These are phyloP conservation scores for Escallonia herrerae DNA, from an alignment of 129 eudicot species.

Conservation along the genomic window DNA sequence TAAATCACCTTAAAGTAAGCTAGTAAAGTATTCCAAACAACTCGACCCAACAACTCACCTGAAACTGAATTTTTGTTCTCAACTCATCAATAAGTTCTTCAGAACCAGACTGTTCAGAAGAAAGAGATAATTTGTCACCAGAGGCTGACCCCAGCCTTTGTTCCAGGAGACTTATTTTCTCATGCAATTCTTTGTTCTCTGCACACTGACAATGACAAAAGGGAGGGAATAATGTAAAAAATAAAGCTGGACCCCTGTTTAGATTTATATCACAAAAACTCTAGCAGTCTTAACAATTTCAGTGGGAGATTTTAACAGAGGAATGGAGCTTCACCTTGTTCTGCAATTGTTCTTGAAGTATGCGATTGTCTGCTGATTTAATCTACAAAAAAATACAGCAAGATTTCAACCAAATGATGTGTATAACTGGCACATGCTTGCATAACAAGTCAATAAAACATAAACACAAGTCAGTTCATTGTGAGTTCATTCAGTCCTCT, in stretches of 20 bases:
- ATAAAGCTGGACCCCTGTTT: too few species aligned
- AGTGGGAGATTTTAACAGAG: too few species aligned
- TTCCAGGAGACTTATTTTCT: constrained; percentile 60
- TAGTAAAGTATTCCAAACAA: too few species aligned
- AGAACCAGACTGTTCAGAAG: constrained; percentile 33
- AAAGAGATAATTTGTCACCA: constrained; percentile 25
- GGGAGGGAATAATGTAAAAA: not conserved
- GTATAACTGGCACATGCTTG: not conserved
- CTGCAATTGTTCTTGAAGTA: constrained; percentile 92
- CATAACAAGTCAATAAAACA: not conserved
- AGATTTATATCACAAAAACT: too few species aligned
- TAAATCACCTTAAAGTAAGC: too few species aligned
- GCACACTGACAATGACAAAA: constrained; percentile 45
- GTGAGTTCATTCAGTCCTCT: too few species aligned
- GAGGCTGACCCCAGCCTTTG: constrained; percentile 55
- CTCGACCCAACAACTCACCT: constrained; percentile 33
- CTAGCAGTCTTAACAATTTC: too few species aligned
- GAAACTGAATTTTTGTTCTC: constrained; percentile 60
- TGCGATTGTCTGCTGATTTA: constrained; percentile 85
- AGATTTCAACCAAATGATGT: not conserved
- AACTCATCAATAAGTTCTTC: constrained; percentile 59
- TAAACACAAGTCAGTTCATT: not conserved
- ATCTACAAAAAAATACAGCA: constrained; percentile 39
- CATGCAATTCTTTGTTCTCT: constrained; percentile 71
- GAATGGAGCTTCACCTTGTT: constrained; percentile 50